phyloP scores from a whole-genome alignment of 768 basidiomycete genomes.

The Polyporus arcularius region DNA sequence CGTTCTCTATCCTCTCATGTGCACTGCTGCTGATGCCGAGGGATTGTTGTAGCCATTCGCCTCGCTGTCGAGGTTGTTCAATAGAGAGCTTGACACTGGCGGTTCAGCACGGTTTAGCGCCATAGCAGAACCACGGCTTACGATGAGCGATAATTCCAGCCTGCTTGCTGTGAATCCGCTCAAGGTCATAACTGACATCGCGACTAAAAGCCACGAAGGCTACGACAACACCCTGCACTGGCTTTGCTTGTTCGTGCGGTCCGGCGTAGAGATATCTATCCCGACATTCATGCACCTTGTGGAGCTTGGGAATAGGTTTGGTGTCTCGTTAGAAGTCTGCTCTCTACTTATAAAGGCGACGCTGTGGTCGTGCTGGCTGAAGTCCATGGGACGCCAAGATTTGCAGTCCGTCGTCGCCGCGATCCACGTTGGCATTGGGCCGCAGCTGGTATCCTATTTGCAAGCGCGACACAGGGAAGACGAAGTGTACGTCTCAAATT shows the following conservation, averaged over 20 bases:
- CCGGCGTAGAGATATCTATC: slow-evolving; percentile 65
- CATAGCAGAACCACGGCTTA: slow-evolving; percentile 33
- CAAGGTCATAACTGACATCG: slow-evolving; percentile 47
- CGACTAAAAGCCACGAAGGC: slow-evolving; percentile 43
- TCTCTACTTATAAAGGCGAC: slow-evolving; percentile 54
- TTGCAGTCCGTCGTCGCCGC: slow-evolving; percentile 52
- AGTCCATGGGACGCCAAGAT: slow-evolving; percentile 57
- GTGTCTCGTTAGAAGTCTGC: slow-evolving; percentile 45
- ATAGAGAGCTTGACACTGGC: slow-evolving; percentile 47
- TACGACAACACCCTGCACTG: slow-evolving; percentile 54
- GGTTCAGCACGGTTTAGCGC: slow-evolving; percentile 40
- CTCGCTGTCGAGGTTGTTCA: slow-evolving; percentile 59
- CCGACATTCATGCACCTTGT: slow-evolving; percentile 51
- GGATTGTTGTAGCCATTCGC: slow-evolving; percentile 43
- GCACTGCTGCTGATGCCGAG: background rate
- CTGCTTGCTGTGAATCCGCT: slow-evolving; percentile 51
- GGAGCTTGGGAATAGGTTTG: slow-evolving; percentile 38
- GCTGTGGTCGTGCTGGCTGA: slow-evolving; percentile 61
- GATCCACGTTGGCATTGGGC: slow-evolving; percentile 47
- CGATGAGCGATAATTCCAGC: slow-evolving; percentile 32
- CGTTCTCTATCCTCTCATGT: slow-evolving; percentile 4
- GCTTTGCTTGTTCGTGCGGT: slow-evolving; percentile 61
- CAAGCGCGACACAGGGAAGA: slow-evolving; percentile 29
- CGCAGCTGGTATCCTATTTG: slow-evolving; percentile 41
- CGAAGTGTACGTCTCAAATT: slow-evolving; percentile 40